Percentiles rank a stretch among this genome's conserved stretches.
Conservation (phyloP, 2,329 filamentous ascomycete genomes). For the Fusarium praegraminearum region DNA sequence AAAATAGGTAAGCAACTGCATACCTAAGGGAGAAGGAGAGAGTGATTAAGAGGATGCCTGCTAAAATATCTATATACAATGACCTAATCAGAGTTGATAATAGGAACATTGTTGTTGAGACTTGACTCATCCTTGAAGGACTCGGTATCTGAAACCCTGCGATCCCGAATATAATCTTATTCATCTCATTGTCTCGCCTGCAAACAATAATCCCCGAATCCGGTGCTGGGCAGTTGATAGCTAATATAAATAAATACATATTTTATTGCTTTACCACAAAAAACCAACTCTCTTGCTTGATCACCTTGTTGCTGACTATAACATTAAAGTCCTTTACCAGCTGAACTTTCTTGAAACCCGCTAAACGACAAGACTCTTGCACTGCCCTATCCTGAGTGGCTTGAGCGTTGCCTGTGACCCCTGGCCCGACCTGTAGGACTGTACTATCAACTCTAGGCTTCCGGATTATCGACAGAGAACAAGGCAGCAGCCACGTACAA, state of each 20-base stretch:
- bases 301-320: background rate
- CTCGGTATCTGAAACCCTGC: background rate
- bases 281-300: background rate
- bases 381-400: constrained; percentile 34
- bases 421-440: constrained; percentile 33
- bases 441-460: constrained; percentile 23
- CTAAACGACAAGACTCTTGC: constrained; percentile 30
- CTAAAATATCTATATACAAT: background rate
- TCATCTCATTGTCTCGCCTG: constrained; percentile 13
- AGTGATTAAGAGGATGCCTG: background rate
- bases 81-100: background rate
- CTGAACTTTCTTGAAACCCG: constrained; percentile 36
- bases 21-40: background rate
- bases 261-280: background rate
- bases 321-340: constrained; percentile 12
- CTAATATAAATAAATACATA: background rate
- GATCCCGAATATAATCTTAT: background rate
- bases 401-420: constrained; percentile 38
- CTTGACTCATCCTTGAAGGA: background rate
- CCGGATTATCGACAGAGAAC: constrained; percentile 20
- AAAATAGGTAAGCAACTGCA: background rate
- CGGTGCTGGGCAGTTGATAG: background rate
- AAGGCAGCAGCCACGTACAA: constrained; percentile 49
- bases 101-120: background rate
- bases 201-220: constrained; percentile 22